Conservation (phyloP, 2,329 filamentous ascomycete genomes). For the Plenodomus lindquistii region DNA sequence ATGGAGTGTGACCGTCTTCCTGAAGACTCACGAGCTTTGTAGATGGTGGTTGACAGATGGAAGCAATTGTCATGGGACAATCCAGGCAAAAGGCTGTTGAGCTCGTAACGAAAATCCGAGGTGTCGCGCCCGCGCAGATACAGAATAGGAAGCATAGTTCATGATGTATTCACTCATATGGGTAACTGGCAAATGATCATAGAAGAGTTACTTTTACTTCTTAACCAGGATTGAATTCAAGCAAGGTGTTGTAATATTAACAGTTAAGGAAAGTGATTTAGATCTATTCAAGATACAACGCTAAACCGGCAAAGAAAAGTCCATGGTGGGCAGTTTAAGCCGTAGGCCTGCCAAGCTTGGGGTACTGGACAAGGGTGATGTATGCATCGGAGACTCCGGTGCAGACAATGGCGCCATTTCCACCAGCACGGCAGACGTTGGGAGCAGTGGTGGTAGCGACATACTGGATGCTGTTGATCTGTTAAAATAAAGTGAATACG, state of each 20-base stretch:
- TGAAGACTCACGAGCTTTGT: too few species aligned
- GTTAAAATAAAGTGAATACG: constrained; percentile 1
- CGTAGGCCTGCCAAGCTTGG: neutral
- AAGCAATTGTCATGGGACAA: too few species aligned
- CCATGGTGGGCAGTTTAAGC: neutral
- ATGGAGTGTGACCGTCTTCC: too few species aligned
- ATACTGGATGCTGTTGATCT: constrained; percentile 7
- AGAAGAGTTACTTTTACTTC: too few species aligned
- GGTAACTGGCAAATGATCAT: too few species aligned
- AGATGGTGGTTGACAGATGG: too few species aligned
- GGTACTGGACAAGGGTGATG: constrained; percentile 43
- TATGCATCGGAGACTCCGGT: constrained; percentile 67
- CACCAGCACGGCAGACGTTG: constrained; percentile 19
- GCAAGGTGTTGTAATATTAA: neutral
- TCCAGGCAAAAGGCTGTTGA: too few species aligned
- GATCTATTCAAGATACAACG: neutral
- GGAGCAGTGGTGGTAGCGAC: constrained; percentile 18
- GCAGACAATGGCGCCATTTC: constrained; percentile 62
- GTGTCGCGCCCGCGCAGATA: too few species aligned
- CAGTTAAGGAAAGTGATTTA: neutral
- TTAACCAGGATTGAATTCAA: neutral
- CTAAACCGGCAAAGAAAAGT: neutral
- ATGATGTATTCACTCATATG: too few species aligned
- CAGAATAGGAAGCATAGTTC: too few species aligned
- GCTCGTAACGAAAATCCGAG: too few species aligned